These are phyloP conservation scores for Blastomyces parvus DNA, from an alignment of 2,329 filamentous ascomycete genomes.

Conservation along the genomic window DNA sequence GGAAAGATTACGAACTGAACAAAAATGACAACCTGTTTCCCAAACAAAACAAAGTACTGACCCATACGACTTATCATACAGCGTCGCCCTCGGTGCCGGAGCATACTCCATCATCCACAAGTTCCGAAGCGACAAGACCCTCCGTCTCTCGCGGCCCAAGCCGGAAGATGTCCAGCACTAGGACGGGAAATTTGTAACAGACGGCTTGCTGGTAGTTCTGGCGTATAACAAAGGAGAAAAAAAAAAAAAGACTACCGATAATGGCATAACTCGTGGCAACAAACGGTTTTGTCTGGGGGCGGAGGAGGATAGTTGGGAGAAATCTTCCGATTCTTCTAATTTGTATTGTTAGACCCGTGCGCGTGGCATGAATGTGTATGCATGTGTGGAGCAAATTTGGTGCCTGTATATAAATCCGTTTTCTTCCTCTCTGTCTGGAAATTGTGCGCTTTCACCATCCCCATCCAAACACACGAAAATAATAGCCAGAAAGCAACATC, in stretches of 20 bases:
- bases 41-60: conserved; percentile 13
- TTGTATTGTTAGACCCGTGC: conserved; percentile 11
- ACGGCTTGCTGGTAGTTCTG: background rate
- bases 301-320: background rate
- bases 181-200: background rate
- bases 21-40: conserved; percentile 17
- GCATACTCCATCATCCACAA: conserved; percentile 74
- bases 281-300: background rate
- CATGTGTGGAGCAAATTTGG: background rate
- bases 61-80: conserved; percentile 23
- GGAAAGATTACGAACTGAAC: background rate
- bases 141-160: conserved; percentile 71
- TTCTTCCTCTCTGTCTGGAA: background rate
- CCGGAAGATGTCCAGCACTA: conserved; percentile 31
- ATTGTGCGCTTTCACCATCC: background rate
- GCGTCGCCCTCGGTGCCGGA: conserved; percentile 64
- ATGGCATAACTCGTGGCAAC: conserved; percentile 4
- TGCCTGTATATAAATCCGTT: background rate
- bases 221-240: background rate
- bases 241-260: background rate
- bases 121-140: conserved; percentile 79
- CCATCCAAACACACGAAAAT: background rate
- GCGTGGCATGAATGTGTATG: background rate
- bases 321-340: conserved; percentile 7
- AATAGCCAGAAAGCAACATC: background rate